Evolutionary conservation across 495 filamentous ascomycete species (phyloP), one percentile per base, ranked within the genome.

Genomic region (Usnea hakonensis): DNA sequence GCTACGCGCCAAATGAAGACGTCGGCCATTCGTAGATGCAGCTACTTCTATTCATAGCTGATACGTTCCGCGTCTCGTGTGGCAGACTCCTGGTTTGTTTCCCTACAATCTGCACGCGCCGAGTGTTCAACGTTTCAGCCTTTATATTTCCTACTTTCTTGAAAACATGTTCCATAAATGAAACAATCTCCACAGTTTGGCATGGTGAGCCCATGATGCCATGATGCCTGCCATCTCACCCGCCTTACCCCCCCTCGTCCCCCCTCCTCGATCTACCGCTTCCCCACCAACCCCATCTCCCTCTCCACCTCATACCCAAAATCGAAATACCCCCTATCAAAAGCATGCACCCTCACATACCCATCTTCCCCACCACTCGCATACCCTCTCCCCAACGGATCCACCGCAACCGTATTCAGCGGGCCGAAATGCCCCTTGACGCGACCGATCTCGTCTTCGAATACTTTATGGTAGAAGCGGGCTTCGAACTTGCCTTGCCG

Each of bases 401-500:
- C 89, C 58, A 90, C 90, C 38, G 91, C 91, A 68, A 98, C 82
- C 67, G 87, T 86, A 78, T 92, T 91, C 67, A 97, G 82, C 57
- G 92, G 93, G 73, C 94, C 94, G 77, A 98, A 98, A 76, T 98
- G 94, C 53, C 94, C 94, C 68, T 90, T 81, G 65, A 98, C 94
- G 75, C 94, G 85, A 65, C 94, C 95, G 73, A 97, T 95, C 81
- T 98, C 94, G 73, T 97, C 93, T 76, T 95, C 91, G 74, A 98
- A 97, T 69, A 98, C 85, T 80, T 93, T 96, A 84, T 98, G 94
- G 81, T 95, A 98, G 82, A 98, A 97, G 57, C 94, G 84, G 30
- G 94, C 95, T 75, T 98, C 94, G 81, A 98, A 98, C 77, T 97
- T 97, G 75, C 94, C 94, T 76, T 97, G 94, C 55, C 94, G 83